phyloP scores from a whole-genome alignment of 495 filamentous ascomycete genomes.

The Emericellopsis terricola region DNA sequence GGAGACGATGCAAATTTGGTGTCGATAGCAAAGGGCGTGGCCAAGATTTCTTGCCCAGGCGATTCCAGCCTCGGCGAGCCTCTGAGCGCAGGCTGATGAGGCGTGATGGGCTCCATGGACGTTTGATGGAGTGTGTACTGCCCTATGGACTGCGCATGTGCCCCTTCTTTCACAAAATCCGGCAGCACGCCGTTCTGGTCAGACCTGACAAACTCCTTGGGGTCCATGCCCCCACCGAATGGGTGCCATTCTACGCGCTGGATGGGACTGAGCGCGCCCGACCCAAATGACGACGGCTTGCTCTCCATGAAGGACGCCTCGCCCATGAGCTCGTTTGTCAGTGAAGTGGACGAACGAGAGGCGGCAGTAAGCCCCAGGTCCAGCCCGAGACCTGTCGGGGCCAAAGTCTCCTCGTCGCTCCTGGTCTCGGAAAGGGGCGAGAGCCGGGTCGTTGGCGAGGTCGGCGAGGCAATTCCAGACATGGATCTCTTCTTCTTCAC shows the following conservation, averaged over 20 bases:
- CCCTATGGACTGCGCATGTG: too few relatives aligned
- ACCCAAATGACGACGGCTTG: slow-evolving; percentile 51
- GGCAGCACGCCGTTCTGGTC: slow-evolving; percentile 45
- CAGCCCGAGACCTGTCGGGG: too few relatives aligned
- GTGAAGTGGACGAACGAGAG: slow-evolving; percentile 35
- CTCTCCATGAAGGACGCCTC: too few relatives aligned
- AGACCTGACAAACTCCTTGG: slow-evolving; percentile 53
- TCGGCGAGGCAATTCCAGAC: slow-evolving; percentile 38
- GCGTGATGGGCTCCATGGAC: slow-evolving; percentile 35
- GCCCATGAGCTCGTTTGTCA: slow-evolving; percentile 34
- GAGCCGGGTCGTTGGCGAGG: slow-evolving; percentile 43
- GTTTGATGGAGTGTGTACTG: too few relatives aligned
- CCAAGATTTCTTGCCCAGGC: slow-evolving; percentile 38
- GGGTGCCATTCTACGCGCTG: too few relatives aligned
- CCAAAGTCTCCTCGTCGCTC: slow-evolving; percentile 47
- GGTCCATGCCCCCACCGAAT: too few relatives aligned
- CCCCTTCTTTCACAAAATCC: too few relatives aligned
- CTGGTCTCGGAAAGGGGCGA: slow-evolving; percentile 49
- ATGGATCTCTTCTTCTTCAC: slow-evolving; percentile 48
- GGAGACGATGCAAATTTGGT: slow-evolving; percentile 31
- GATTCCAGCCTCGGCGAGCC: slow-evolving; percentile 57
- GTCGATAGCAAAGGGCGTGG: slow-evolving; percentile 31
- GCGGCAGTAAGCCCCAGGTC: too few relatives aligned
- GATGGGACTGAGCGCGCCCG: slow-evolving; percentile 66
- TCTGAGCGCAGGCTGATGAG: slow-evolving; percentile 47